A percentile compares a stretch with the other conserved stretches of the same genome.
Conservation (phyloP, 2,329 filamentous ascomycete species). For the Colletotrichum gloeosporioides region DNA sequence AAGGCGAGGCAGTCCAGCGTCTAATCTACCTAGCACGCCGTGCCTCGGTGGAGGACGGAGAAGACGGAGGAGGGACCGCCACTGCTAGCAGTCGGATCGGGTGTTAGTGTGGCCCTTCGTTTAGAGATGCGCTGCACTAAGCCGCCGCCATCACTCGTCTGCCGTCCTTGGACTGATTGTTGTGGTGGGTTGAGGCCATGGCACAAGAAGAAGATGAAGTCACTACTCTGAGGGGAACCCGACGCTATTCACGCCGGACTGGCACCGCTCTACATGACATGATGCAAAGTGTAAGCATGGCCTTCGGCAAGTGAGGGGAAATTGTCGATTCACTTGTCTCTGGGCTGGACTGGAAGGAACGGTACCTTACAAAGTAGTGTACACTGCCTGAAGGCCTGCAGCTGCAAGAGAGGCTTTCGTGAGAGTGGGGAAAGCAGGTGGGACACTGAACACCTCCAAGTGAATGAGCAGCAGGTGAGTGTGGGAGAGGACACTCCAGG, state of each 20-base stretch:
- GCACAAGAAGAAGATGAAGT: neutral
- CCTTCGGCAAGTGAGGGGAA: neutral
- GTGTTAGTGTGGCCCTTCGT: constrained; percentile 2
- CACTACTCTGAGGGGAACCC: neutral
- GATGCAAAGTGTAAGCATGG: neutral
- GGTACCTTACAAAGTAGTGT: neutral
- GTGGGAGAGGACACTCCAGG: neutral
- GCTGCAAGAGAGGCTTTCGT: neutral
- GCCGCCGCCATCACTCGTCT: constrained; percentile 10
- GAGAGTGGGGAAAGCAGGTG: neutral
- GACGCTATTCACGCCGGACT: neutral
- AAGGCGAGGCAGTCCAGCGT: neutral
- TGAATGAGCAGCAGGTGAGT: neutral
- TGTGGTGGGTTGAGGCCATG: neutral
- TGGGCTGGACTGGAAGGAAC: neutral
- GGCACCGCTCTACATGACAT: neutral
- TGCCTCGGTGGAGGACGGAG: neutral
- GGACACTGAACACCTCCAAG: neutral
- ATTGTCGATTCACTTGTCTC: neutral
- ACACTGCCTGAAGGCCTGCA: neutral
- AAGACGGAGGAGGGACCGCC: neutral
- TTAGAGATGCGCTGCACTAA: neutral
- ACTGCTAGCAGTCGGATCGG: neutral
- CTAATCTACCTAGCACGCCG: neutral
- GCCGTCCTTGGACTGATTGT: constrained; percentile 4